A percentile compares a stretch with the other conserved stretches of the same genome.
phyloP scores from a whole-genome alignment of 2,329 filamentous ascomycete genomes.

The Penicillium expansum region DNA sequence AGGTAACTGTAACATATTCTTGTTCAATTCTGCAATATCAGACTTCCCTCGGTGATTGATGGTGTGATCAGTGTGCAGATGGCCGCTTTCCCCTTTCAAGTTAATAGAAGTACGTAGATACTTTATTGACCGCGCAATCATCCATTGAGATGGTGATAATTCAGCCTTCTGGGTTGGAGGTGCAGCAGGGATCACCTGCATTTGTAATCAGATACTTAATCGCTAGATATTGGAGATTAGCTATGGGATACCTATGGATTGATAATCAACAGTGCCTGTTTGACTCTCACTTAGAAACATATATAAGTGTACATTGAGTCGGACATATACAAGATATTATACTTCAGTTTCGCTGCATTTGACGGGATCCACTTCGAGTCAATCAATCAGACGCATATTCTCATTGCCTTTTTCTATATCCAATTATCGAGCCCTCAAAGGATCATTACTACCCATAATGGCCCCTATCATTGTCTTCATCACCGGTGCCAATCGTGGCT shows the following conservation, averaged over 20 bases:
- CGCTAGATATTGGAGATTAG: not conserved
- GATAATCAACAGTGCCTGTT: not conserved
- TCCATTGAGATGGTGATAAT: not conserved
- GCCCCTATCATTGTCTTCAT: conserved; percentile 10
- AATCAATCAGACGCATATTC: not conserved
- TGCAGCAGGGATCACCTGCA: not conserved
- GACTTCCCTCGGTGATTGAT: not conserved
- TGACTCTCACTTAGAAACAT: not conserved
- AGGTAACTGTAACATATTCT: not conserved
- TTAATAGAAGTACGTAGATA: not conserved
- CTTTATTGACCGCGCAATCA: not conserved
- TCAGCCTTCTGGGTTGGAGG: not conserved
- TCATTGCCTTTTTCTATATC: not conserved
- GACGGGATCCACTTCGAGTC: not conserved
- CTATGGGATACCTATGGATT: not conserved
- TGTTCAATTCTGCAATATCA: not conserved
- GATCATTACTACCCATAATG: not conserved
- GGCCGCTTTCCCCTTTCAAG: not conserved
- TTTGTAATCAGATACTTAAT: not conserved
- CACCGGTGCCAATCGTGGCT: conserved; percentile 19
- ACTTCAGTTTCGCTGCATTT: not conserved
- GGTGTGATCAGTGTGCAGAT: not conserved
- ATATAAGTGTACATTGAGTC: not conserved
- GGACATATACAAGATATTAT: not conserved
- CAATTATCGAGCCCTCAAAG: not conserved